phyloP scores from a whole-genome alignment of 1,284 basidiomycete species.

The Melampsora larici-populina region DNA sequence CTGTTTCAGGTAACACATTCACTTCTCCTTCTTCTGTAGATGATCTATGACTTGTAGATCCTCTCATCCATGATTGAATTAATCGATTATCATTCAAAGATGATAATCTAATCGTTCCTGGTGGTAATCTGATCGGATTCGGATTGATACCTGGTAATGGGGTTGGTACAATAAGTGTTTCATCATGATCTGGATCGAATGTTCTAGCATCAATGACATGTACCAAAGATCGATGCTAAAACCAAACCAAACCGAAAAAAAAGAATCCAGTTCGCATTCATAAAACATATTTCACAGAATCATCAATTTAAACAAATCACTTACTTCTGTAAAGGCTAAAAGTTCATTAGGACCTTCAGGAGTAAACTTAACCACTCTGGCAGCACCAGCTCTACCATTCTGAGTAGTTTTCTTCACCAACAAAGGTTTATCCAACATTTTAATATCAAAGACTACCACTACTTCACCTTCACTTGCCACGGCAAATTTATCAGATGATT shows the following conservation, averaged over 20 bases:
- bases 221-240: conserved; percentile 36
- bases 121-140: conserved; percentile 6
- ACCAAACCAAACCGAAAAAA: too few species aligned
- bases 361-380: conserved; percentile 40
- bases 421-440: conserved; percentile 24
- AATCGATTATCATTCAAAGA: too few species aligned
- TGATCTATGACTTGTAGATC: not conserved
- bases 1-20: not conserved
- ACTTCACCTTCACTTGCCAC: conserved; percentile 39
- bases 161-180: conserved; percentile 23
- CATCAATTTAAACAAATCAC: not conserved
- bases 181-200: conserved; percentile 41
- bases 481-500: conserved; percentile 33
- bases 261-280: not conserved
- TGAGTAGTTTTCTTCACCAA: conserved; percentile 22
- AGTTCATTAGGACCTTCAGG: conserved; percentile 35
- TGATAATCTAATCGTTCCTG: conserved; percentile 3
- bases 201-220: conserved; percentile 42
- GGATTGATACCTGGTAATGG: conserved; percentile 26
- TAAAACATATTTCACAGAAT: too few species aligned
- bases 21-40: not conserved
- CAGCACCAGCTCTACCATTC: conserved; percentile 28
- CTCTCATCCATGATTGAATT: not conserved
- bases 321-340: conserved; percentile 41
- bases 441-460: conserved; percentile 35